Base-by-base conservation (phyloP, 148 eudicot species). In the Camellia japonica region DNA sequence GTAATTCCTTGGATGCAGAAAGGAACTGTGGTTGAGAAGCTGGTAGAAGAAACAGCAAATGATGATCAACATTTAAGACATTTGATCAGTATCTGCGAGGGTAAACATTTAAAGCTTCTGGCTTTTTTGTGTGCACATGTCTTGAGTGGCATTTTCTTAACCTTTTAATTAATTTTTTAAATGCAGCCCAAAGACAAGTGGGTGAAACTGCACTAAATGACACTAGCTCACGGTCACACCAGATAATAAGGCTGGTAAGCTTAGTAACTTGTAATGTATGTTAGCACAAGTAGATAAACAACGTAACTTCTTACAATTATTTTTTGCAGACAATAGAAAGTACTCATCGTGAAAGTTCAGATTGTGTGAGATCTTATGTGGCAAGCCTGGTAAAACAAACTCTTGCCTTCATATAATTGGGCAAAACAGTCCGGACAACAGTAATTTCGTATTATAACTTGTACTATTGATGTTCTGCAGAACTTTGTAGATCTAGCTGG, bases 401-500 rank as follows among this genome's bases (percentile, higher is more conserved):
- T 51, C 38, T 54, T 59, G 3, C 49, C 10, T 73, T 23, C 30
- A 55, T 9, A 5, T 66, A 42, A 18, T 60, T 46, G n/a, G n/a
- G 8, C 44, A 5, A 68, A 66, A 78, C 42, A n/a, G 49, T 55
- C 3, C 11, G n/a, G 38, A 38, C 14, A 42, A 38, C 42, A 4
- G n/a, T 43, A 12, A 67, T 47, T 75, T 69, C 30, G 3, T 41
- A 18, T 65, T 18, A 20, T 7, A 16, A 60, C 38, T 55, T 13
- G 42, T 58, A 46, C 3, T 30, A 30, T 30, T 30, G 38, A 30
- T 76, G 30, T 79, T 60, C 20, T 82, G 81, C 93, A 94, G 99
- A 96, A 92, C 84, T 92, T 96, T 71, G 99, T 96, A 3, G 99
- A 96, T 84, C 87, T 96, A 83, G 99, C 99, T 51, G 99, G 99